These are phyloP conservation scores for Teunomyces cretensis DNA, from an alignment of 805 yeast genomes.

Conservation along the genomic window DNA sequence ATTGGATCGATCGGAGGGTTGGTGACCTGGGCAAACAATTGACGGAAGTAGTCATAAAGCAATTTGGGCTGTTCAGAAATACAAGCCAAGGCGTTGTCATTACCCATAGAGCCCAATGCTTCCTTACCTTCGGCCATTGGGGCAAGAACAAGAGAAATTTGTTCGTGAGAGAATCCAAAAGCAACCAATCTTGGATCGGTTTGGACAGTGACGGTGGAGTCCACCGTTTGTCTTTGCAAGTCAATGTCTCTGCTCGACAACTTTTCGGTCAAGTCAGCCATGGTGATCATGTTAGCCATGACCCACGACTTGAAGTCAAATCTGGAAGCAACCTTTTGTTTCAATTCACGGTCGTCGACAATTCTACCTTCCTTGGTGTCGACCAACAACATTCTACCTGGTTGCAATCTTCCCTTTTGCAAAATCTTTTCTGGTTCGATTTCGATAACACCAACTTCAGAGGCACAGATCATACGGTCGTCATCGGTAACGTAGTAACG, in stretches of 20 bases:
- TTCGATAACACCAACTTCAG: conserved; percentile 96
- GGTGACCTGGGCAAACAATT: conserved; percentile 96
- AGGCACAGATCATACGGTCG: conserved; percentile 94
- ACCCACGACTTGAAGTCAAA: conserved; percentile 95
- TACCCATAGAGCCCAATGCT: conserved; percentile 98
- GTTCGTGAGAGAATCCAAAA: conserved; percentile 94
- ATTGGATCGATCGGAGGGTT: conserved; percentile 99
- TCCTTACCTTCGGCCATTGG: conserved; percentile 98
- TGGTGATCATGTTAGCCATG: conserved; percentile 77
- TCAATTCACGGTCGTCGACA: conserved; percentile 90
- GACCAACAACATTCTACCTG: conserved; percentile 93
- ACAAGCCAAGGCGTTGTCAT: conserved; percentile 94
- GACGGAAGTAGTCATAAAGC: conserved; percentile 91
- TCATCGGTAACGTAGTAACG: conserved; percentile 94
- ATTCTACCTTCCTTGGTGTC: conserved; percentile 91
- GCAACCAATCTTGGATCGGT: conserved; percentile 82
- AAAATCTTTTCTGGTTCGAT: conserved; percentile 79
- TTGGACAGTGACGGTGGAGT: conserved; percentile 52
- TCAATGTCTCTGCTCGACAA: conserved; percentile 42
- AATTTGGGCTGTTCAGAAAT: conserved; percentile 88
- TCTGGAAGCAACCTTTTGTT: conserved; percentile 72
- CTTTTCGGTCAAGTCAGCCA: conserved; percentile 71
- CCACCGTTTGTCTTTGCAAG: conserved; percentile 10
- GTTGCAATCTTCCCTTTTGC: conserved; percentile 91
- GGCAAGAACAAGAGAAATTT: conserved; percentile 73